phyloP scores from a whole-genome alignment of 2,329 filamentous ascomycete genomes.

The Alternaria hordeiaustralica region DNA sequence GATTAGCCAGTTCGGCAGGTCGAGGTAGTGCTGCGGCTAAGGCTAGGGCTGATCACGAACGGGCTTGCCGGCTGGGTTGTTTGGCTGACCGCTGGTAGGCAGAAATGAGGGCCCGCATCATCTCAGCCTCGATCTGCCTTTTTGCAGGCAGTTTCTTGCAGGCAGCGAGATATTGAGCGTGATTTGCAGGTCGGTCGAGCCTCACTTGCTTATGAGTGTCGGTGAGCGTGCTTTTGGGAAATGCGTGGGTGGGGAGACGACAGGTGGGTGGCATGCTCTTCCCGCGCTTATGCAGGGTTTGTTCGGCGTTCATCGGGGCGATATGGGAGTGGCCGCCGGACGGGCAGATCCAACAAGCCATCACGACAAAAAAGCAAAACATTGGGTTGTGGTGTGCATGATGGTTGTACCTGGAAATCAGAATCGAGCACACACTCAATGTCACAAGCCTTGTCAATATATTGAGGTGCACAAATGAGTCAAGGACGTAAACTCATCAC shows the following conservation, averaged over 20 bases:
- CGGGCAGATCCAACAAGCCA: not conserved
- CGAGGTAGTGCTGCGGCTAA: not conserved
- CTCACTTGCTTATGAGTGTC: not conserved
- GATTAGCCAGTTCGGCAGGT: not conserved
- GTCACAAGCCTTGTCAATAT: not conserved
- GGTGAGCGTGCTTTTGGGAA: not conserved
- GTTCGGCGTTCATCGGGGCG: not conserved
- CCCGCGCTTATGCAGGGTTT: constrained; percentile 23
- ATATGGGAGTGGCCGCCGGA: not conserved
- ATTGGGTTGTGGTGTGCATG: no score
- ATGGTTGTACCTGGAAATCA: not conserved
- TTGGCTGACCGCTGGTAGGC: not conserved
- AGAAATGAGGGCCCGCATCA: not conserved
- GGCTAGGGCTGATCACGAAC: not conserved
- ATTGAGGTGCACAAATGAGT: not conserved
- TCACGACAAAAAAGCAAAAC: not conserved
- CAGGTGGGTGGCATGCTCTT: not conserved
- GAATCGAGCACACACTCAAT: not conserved
- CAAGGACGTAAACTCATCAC: not conserved
- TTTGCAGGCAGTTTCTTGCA: not conserved
- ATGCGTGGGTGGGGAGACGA: not conserved
- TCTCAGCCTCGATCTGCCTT: not conserved
- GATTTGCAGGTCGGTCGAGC: not conserved
- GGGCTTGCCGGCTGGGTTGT: not conserved
- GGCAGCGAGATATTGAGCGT: not conserved